phyloP scores from a whole-genome alignment of 1,139 yeast genomes.

The Barnettozyma hawaiiensis region DNA sequence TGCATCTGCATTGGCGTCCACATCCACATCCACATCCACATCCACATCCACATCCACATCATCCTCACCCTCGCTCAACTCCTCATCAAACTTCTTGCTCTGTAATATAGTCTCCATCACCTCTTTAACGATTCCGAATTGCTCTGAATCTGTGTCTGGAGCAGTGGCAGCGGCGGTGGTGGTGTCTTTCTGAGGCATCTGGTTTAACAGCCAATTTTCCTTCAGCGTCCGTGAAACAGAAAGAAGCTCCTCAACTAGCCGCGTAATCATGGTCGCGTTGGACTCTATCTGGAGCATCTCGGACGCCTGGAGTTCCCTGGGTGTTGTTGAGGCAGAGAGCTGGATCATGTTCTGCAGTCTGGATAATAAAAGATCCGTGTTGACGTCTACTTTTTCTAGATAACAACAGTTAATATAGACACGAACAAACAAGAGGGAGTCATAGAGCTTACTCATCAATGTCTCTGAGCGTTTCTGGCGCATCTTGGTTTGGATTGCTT shows the following conservation, averaged over 20 bases:
- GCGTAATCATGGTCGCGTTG: constrained; percentile 44
- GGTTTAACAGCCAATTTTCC: constrained; percentile 55
- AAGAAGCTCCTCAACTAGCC: constrained; percentile 49
- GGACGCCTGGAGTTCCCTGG: constrained; percentile 47
- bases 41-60: constrained; percentile 7
- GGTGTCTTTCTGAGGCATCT: constrained; percentile 36
- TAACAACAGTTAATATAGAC: neutral
- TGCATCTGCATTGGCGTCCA: no score
- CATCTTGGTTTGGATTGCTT: constrained; percentile 9
- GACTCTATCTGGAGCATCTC: constrained; percentile 53
- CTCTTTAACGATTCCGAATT: constrained; percentile 8
- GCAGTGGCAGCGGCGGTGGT: constrained; percentile 12
- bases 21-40: no score
- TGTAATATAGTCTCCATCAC: constrained; percentile 11
- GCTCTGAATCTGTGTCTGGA: constrained; percentile 8
- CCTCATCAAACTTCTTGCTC: constrained; percentile 12
- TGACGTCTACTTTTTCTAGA: constrained; percentile 29
- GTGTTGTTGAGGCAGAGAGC: constrained; percentile 23
- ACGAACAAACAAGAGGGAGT: neutral
- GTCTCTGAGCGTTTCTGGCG: constrained; percentile 26
- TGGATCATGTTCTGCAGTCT: constrained; percentile 30
- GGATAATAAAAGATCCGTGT: constrained; percentile 30
- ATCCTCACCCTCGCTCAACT: constrained; percentile 9
- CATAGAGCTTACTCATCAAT: constrained; percentile 22
- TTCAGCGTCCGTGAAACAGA: constrained; percentile 44